Base-by-base conservation (phyloP, 305 asterid species). In the Stenogyne calaminthoides region DNA sequence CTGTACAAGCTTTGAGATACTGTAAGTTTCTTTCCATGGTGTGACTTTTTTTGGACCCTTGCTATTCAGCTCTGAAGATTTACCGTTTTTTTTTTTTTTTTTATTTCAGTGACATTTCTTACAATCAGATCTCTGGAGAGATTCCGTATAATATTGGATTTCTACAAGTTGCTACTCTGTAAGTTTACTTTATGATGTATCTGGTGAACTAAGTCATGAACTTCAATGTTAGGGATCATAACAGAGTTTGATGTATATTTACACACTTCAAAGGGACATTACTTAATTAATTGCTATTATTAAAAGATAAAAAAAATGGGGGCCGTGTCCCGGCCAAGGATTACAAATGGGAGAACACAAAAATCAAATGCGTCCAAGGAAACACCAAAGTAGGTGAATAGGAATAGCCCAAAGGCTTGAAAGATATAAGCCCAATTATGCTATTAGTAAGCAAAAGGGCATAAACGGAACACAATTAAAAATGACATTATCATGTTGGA, bases 81-180 rank as follows among this genome's bases (percentile, higher is more conserved):
- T n/a, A n/a, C n/a, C n/a, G n/a, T n/a, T n/a, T n/a, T n/a, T n/a
- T n/a, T 29, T 12, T 57, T 3, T 56, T 46, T 56, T 63, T 34
- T 7, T 65, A 56, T 74, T 60, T 25, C n/a, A 95, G 99, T 81
- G 99, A 95, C 81, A 87, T 95, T 64, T 93, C 99, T 0, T 95
- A 91, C 80, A 95, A 95, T 80, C 95, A 87, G 82, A 88, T 95
- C 44, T 84, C 89, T 10, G 99, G 99, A 39, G 96, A 89, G 86
- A 95, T 95, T 65, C 99, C 99, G n/a, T 95, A 87, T 87, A 95
- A 95, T 72, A 86, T 95, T 10, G 99, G 99, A 2, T 95, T 95
- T 76, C 69, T 95, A 18, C 99, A 95, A 87, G 99, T 95, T 47
- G 99, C 99, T 10, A 95, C 99, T 27, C 76, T 95, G 99, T 95